Evolutionary conservation across 1,284 basidiomycete genomes (phyloP).

Genomic region (Serendipita sp.): DNA sequence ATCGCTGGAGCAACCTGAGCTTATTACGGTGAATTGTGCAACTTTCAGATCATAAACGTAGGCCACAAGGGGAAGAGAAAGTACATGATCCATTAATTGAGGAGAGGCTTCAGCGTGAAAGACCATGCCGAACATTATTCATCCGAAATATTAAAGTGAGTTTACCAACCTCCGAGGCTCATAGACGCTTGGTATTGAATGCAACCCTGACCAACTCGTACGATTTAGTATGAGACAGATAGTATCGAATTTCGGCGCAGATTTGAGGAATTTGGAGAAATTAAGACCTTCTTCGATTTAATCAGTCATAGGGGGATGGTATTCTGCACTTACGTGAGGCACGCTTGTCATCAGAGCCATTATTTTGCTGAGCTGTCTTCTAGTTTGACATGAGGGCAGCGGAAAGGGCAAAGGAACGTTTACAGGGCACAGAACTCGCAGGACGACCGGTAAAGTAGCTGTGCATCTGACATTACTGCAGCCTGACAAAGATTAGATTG

Average conservation of each 20-base stretch:
- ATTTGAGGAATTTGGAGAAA: slow-evolving; percentile 87
- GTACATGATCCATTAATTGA: slow-evolving; percentile 76
- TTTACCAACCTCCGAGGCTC: slow-evolving; percentile 9
- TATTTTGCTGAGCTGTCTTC: not conserved
- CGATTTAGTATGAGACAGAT: slow-evolving; percentile 73
- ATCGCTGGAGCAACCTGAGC: slow-evolving; percentile 25
- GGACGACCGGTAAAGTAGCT: slow-evolving; percentile 57
- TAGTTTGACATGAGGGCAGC: slow-evolving; percentile 87
- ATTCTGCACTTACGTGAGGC: slow-evolving; percentile 90
- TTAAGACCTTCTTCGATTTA: slow-evolving; percentile 93
- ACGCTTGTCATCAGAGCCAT: too few relatives aligned
- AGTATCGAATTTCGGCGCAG: slow-evolving; percentile 67
- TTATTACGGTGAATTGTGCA: slow-evolving; percentile 40
- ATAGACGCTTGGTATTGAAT: not conserved
- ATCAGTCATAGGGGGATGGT: slow-evolving; percentile 90
- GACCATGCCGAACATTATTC: slow-evolving; percentile 89
- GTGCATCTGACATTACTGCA: not conserved
- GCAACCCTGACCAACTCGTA: slow-evolving; percentile 8
- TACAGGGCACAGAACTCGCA: slow-evolving; percentile 75
- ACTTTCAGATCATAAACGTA: slow-evolving; percentile 35
- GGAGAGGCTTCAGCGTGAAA: slow-evolving; percentile 78
- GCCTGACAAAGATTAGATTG: slow-evolving; percentile 46
- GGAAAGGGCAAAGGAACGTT: slow-evolving; percentile 71
- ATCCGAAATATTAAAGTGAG: slow-evolving; percentile 89
- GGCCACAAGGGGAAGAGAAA: slow-evolving; percentile 53